Percentiles rank a stretch among this genome's conserved stretches.
Evolutionary conservation across 2,329 filamentous ascomycete genomes (phyloP).

Genomic region (Chaetothyriales sp.): DNA sequence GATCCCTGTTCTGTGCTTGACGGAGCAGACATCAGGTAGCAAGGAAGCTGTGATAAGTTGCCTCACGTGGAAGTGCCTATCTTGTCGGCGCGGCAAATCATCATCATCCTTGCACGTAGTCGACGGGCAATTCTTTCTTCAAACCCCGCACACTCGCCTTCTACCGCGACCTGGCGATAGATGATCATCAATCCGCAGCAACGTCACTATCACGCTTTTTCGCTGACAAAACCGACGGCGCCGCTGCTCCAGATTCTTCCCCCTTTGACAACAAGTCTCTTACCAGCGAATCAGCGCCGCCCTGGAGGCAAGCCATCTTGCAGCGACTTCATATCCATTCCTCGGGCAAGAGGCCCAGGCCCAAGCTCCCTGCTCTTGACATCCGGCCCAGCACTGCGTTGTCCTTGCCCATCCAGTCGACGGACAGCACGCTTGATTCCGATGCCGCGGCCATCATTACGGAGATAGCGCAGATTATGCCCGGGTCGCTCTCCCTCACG

Average conservation of each 20-base stretch:
- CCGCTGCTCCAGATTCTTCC: conserved; percentile 13
- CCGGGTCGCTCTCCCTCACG: conserved; percentile 7
- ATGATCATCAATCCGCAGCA: conserved; percentile 4
- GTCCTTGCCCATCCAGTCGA: conserved; percentile 8
- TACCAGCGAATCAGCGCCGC: neutral
- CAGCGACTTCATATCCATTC: conserved; percentile 16
- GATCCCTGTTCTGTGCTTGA: neutral
- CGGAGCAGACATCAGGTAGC: neutral
- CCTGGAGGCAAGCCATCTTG: conserved; percentile 13
- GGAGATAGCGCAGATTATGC: conserved; percentile 16
- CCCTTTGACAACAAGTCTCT: conserved; percentile 7
- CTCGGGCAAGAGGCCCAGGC: conserved; percentile 11
- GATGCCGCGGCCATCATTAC: conserved; percentile 13
- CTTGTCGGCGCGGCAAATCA: neutral
- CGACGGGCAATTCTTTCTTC: neutral
- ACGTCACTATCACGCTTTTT: conserved; percentile 17
- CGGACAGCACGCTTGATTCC: conserved; percentile 4
- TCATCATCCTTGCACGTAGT: conserved; percentile 1
- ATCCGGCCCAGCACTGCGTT: conserved; percentile 12
- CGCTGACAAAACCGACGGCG: conserved; percentile 16
- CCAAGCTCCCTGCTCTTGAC: conserved; percentile 8
- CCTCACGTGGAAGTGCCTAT: too few species aligned
- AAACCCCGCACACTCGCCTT: neutral
- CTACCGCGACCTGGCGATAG: conserved; percentile 1
- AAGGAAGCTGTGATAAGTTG: neutral